Conservation (phyloP, 2,329 filamentous ascomycete genomes). For the Nemania abortiva region DNA sequence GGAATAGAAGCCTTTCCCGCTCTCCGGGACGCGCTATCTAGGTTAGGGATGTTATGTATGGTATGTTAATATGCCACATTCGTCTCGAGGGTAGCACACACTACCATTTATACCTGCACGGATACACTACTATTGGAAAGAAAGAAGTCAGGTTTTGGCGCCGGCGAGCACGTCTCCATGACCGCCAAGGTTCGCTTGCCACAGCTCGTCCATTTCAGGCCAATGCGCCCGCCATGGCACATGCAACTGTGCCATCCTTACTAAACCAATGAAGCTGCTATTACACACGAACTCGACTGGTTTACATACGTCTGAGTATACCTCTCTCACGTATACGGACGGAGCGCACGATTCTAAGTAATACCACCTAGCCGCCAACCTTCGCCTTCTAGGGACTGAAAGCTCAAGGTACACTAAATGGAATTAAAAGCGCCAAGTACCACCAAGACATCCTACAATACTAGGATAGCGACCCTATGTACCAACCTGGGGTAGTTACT, state of each 20-base stretch:
- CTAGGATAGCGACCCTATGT: neutral
- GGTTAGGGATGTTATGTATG: neutral
- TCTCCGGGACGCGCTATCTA: neutral
- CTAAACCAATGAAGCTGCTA: neutral
- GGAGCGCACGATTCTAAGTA: neutral
- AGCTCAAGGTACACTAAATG: too few relatives aligned
- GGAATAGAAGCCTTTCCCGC: neutral
- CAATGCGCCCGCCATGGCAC: neutral
- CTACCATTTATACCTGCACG: neutral
- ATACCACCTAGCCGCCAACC: neutral
- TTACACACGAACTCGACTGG: neutral
- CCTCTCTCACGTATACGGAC: neutral
- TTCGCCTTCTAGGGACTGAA: neutral
- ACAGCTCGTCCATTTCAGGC: constrained; percentile 8
- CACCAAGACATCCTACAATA: neutral
- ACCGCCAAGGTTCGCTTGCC: constrained; percentile 5
- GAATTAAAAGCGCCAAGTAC: too few relatives aligned
- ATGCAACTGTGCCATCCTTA: neutral
- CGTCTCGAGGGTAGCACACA: neutral
- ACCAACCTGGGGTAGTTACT: neutral
- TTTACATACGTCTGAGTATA: too few relatives aligned
- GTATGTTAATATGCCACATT: neutral
- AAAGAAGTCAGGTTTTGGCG: neutral
- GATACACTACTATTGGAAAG: neutral
- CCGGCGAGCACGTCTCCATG: neutral